A percentile compares a stretch with the other conserved stretches of the same genome.
These are phyloP conservation scores for Candida smagusa DNA, from an alignment of 1,139 yeast genomes.

Conservation along the genomic window DNA sequence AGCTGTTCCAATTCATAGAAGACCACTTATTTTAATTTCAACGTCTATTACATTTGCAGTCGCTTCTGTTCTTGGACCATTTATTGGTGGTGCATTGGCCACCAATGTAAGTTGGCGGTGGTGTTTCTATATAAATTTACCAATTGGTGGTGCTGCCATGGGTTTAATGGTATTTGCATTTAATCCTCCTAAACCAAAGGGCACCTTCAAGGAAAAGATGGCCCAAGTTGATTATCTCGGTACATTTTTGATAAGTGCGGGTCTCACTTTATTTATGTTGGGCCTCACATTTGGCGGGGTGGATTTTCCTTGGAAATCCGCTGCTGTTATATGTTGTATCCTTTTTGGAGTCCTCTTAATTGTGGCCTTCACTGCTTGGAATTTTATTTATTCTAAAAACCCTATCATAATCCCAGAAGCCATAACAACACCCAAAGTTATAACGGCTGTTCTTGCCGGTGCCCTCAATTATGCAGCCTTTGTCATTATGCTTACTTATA, in stretches of 20 bases:
- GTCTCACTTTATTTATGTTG: slow-evolving; percentile 42
- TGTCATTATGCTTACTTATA: slow-evolving; percentile 15
- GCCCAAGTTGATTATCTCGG: slow-evolving; percentile 45
- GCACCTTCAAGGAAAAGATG: slow-evolving; percentile 39
- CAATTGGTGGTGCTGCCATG: slow-evolving; percentile 60
- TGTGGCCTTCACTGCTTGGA: slow-evolving; percentile 43
- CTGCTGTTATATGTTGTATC: slow-evolving; percentile 53
- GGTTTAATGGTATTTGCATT: slow-evolving; percentile 43
- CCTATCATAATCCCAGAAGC: slow-evolving; percentile 49
- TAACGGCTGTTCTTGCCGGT: slow-evolving; percentile 32
- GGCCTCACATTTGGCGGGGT: slow-evolving; percentile 54
- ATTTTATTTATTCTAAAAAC: slow-evolving; percentile 40
- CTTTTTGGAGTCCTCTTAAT: slow-evolving; percentile 48
- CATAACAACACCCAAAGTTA: slow-evolving; percentile 29
- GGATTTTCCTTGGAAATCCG: slow-evolving; percentile 50
- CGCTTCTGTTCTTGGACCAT: slow-evolving; percentile 22
- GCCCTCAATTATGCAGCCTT: slow-evolving; percentile 17
- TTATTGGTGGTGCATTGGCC: slow-evolving; percentile 23
- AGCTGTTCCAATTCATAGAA: slow-evolving; percentile 16
- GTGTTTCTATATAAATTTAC: slow-evolving; percentile 73
- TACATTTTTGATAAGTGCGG: slow-evolving; percentile 35
- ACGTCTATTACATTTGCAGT: slow-evolving; percentile 19
- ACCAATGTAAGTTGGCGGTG: slow-evolving; percentile 65
- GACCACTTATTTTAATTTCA: slow-evolving; percentile 15
- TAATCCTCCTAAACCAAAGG: slow-evolving; percentile 51